Base-by-base conservation (phyloP, 2,329 filamentous ascomycete genomes). In the Xylariaceae sp. region DNA sequence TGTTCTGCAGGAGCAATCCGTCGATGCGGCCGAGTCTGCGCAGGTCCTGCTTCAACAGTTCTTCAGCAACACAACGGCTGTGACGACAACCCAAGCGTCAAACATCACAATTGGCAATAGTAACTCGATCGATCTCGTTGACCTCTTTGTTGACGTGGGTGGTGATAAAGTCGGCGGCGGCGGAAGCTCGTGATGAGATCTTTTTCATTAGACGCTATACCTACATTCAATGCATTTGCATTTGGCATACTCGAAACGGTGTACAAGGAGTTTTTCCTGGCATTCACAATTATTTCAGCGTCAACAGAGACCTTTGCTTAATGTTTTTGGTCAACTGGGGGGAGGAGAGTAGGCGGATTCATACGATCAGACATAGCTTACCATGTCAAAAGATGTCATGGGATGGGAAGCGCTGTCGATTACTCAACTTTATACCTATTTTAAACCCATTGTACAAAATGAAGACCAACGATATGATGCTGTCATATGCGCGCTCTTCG, bases 41-140 rank as follows among this genome's bases (percentile, higher is more conserved):
- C 82, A 85, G 58, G 66, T 63, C 6, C 58, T 63, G 3, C 65
- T 85, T 11, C 76, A 83, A 58, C 64, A 58, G 2, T 78, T 83
- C 53, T 81, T 85, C 52, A 70, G 65, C 7, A 56, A 60, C 14
- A 67, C 57, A 39, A 56, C 63, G 21, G 59, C 49, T 6, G 57
- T 61, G 20, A 60, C 62, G 12, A 44, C 59, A 10, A 57, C 63
- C 4, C 57, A 72, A 42, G 73, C 73, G 39, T 53, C 55, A 40
- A 67, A 70, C 45, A 47, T 77, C 22, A 64, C 64, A 6, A 61
- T 77, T 22, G 71, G 72, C 7, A 64, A 64, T 27, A 60, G 66
- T 19, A 74, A 72, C 55, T 72, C 68, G 25, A 67, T 80, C 45
- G 71, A 82, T 55, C 59, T 82, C 42, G 67, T 80, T 16, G 65